phyloP scores from a whole-genome alignment of 1,284 basidiomycete genomes.

The Apiotrichum mycotoxinovorans region DNA sequence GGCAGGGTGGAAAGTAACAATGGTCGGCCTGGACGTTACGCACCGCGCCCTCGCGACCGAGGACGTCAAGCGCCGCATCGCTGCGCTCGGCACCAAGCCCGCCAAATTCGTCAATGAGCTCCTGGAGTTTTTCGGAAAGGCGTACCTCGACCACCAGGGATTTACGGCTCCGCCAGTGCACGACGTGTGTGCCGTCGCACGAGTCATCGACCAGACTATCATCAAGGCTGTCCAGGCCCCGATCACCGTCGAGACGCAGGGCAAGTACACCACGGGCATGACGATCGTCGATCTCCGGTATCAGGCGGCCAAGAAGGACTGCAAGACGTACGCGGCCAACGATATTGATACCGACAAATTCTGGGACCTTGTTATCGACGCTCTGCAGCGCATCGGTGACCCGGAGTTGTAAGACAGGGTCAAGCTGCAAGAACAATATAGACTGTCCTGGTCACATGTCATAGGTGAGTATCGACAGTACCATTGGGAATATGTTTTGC shows the following conservation, averaged over 20 bases:
- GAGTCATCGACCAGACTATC: constrained; percentile 15
- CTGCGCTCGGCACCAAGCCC: constrained; percentile 8
- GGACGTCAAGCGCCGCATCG: constrained; percentile 6
- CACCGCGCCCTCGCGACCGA: constrained; percentile 16
- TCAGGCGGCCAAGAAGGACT: neutral
- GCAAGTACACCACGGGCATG: constrained; percentile 16
- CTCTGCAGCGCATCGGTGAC: constrained; percentile 13
- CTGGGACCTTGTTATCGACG: constrained; percentile 17
- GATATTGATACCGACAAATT: constrained; percentile 16
- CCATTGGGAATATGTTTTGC: no score
- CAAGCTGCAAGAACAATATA: no score
- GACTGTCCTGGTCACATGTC: no score
- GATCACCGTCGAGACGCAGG: constrained; percentile 16
- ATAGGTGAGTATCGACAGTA: no score
- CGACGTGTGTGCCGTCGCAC: constrained; percentile 19
- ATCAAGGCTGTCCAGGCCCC: constrained; percentile 1
- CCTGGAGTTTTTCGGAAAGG: constrained; percentile 12
- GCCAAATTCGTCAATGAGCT: constrained; percentile 14
- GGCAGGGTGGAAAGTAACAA: constrained; percentile 9
- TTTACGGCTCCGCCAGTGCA: constrained; percentile 20
- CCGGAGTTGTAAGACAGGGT: neutral
- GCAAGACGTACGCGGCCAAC: constrained; percentile 14
- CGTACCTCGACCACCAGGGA: constrained; percentile 11
- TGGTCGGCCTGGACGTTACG: constrained; percentile 26
- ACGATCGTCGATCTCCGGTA: constrained; percentile 14